Evolutionary conservation across 257 asterid species (phyloP), one percentile per base, ranked within the genome.

Genomic region (Solanum rostratum): DNA sequence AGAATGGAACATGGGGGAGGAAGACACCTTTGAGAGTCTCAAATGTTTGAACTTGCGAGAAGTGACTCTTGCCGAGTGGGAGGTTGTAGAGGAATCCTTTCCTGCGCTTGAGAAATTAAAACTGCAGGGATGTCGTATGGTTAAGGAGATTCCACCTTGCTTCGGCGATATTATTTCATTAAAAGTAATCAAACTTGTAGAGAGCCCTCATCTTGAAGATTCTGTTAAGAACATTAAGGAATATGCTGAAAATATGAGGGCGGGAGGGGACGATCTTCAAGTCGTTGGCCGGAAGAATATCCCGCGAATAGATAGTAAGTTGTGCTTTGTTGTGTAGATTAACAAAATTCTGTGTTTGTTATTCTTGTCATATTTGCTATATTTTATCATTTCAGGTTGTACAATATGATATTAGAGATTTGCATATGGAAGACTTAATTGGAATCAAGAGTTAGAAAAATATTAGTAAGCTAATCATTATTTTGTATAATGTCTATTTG

Each of bases 111-210:
- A 39, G 60, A 62, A 69, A 10, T 69, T 50, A 69, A 0, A 0
- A 19, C 19, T 69, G 79, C 0, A 0, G 30, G 0, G 2, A 4
- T 69, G 53, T 69, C 0, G 0, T 19, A 0, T 2, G 0, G 30
- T 69, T 69, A 18, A 37, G 29, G 18, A 69, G 52, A 69, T 39
- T 69, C 79, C 79, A 0, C 10, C 52, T 39, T 10, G 52, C 39
- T 69, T 69, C 0, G 19, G 53, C 0, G 30, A 69, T 39, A 37
- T 69, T 39, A 2, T 0, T 5, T 37, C 30, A 19, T 2, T 19
- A 0, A 69, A 39, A 69, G 0, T 19, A 10, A 69, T 69, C 30
- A 2, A 19, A 19, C 10, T 66, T 39, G 0, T 0, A 11, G 5
- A 4, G 0, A 39, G 18, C 52, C 52, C 10, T 69, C 52, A 19